Base-by-base conservation (phyloP, 371 early-diverging fungal species). In the Mucor mucedo region DNA sequence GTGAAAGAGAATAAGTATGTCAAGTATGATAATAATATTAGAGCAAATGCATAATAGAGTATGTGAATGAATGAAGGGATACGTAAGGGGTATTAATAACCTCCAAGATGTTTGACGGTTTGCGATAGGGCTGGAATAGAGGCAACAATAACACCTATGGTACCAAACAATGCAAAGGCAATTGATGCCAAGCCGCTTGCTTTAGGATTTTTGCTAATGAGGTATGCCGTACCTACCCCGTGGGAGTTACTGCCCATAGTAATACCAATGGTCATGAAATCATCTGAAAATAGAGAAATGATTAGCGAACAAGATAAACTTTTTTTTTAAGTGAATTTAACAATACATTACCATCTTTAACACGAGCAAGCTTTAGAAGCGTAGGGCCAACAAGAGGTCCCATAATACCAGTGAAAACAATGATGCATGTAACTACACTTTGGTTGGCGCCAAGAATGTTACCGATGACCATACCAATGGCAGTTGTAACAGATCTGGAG, bases 391-490 rank as follows among this genome's bases (percentile, higher is more conserved):
- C 27, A 8, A 77, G 42, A 2, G 77, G 73, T 2, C 77, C 74
- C 42, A 54, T 62, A 21, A 72, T 63, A 47, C 75, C 74, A 1
- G 72, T 74, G 42, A 77, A 62, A 2, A 71, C 58, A 45, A 69
- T 69, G 11, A 74, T 60, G 41, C 70, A 74, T 3, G 67, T 65
- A 4, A 66, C 67, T n/a, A 72, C 53, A 55, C 72, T 74, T 14
- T 60, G 52, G 33, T 74, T 58, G 6, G 72, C 63, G n/a, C 58
- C 62, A n/a, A 77, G 32, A 0, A 73, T 59, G 35, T 66, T n/a
- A 10, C 60, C 63, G 21, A 77, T 62, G 1, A 65, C 68, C n/a
- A 77, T 77, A 55, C 73, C 77, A 49, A 77, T 70, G n/a, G 77
- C 70, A 21, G 77, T 68, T 1, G 73, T 77, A 0, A 74, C 70